Conservation (phyloP, 1,139 yeast genomes). For the Meyerozyma sp. region DNA sequence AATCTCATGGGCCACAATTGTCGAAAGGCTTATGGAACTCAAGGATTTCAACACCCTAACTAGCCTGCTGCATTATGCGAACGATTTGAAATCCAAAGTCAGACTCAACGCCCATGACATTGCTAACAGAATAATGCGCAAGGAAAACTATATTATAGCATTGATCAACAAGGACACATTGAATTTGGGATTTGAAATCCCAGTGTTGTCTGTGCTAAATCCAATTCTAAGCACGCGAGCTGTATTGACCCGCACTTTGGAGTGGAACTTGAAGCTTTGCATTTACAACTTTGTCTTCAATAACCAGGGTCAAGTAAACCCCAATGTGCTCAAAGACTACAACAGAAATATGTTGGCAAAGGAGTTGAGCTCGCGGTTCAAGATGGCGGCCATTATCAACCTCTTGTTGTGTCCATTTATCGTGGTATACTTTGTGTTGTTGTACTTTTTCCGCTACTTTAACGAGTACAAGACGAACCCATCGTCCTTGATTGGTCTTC, state of each 20-base stretch:
- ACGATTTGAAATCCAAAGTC: constrained; percentile 64
- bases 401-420: constrained; percentile 80
- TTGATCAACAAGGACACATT: constrained; percentile 74
- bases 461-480: constrained; percentile 92
- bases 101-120: constrained; percentile 88
- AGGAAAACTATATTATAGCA: constrained; percentile 89
- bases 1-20: constrained; percentile 86
- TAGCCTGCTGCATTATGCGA: constrained; percentile 26
- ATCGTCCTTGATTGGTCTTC: constrained; percentile 64
- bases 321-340: constrained; percentile 63
- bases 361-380: constrained; percentile 73
- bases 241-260: constrained; percentile 78
- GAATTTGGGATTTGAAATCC: constrained; percentile 41
- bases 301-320: constrained; percentile 78
- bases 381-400: constrained; percentile 83
- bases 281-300: constrained; percentile 83
- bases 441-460: constrained; percentile 85
- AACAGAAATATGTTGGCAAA: constrained; percentile 63
- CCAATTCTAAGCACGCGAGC: constrained; percentile 36
- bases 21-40: constrained; percentile 67
- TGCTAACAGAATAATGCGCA: constrained; percentile 93
- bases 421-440: constrained; percentile 71
- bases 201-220: constrained; percentile 21
- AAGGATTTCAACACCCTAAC: constrained; percentile 78
- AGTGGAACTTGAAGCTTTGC: constrained; percentile 90